These are phyloP conservation scores for Aureoboletus auriporus DNA, from an alignment of 768 basidiomycete species.

Conservation along the genomic window DNA sequence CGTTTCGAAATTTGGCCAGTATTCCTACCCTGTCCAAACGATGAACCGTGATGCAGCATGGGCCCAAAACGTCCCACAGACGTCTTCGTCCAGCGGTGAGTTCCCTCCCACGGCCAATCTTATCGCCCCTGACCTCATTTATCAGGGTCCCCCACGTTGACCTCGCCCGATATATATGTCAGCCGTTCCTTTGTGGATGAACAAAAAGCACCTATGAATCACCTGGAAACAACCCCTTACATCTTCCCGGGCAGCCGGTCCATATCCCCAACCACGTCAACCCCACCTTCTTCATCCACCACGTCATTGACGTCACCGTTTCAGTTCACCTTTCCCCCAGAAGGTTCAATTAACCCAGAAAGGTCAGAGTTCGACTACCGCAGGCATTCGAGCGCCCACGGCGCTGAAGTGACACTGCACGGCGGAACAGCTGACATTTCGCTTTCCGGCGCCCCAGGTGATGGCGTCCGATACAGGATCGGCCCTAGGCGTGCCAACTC, in stretches of 20 bases:
- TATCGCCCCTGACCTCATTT: slow-evolving; percentile 35
- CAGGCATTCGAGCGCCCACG: slow-evolving; percentile 48
- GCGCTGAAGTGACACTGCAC: slow-evolving; percentile 64
- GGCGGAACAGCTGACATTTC: slow-evolving; percentile 74
- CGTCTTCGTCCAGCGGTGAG: slow-evolving; percentile 29
- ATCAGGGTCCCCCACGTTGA: slow-evolving; percentile 54
- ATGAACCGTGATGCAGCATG: slow-evolving; percentile 29
- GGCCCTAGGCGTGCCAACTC: slow-evolving; percentile 46
- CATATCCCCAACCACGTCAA: slow-evolving; percentile 64
- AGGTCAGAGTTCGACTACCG: slow-evolving; percentile 65
- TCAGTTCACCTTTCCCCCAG: slow-evolving; percentile 58
- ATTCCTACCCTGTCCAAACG: slow-evolving; percentile 38
- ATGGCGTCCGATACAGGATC: slow-evolving; percentile 60
- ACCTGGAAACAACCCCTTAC: slow-evolving; percentile 53
- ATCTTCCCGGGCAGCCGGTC: slow-evolving; percentile 66
- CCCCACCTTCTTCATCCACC: slow-evolving; percentile 55
- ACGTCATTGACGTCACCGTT: slow-evolving; percentile 64
- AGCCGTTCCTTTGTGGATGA: slow-evolving; percentile 50
- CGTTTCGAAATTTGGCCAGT: slow-evolving; percentile 49
- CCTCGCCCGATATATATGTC: slow-evolving; percentile 44
- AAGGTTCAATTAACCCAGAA: slow-evolving; percentile 49
- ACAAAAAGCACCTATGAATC: slow-evolving; percentile 49
- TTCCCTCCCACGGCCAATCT: slow-evolving; percentile 25
- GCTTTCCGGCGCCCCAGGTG: slow-evolving; percentile 44
- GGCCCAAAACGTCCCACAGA: slow-evolving; percentile 28